Evolutionary conservation across 1,284 basidiomycete species (phyloP).

Genomic region (Ceratorhiza oryzae-sativae): DNA sequence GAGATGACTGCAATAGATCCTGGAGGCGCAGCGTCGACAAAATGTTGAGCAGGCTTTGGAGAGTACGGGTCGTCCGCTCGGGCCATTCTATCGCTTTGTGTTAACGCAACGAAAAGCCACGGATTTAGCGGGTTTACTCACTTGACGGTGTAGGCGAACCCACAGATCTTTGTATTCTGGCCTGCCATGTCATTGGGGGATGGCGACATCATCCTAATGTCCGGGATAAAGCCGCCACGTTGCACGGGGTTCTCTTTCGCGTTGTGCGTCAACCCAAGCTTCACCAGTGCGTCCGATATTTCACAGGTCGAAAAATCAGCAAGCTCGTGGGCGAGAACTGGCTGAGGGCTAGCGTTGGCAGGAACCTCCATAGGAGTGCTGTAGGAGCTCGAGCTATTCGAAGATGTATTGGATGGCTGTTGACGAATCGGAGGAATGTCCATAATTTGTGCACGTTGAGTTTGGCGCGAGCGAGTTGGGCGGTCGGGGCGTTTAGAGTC

Average conservation of each 20-base stretch:
- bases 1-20: slow-evolving; percentile 79
- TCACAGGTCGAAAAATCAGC: slow-evolving; percentile 69
- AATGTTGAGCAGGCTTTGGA: slow-evolving; percentile 76
- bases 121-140: slow-evolving; percentile 42
- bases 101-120: neutral
- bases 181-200: slow-evolving; percentile 53
- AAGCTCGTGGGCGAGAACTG: slow-evolving; percentile 17
- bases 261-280: slow-evolving; percentile 61
- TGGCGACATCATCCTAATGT: slow-evolving; percentile 71
- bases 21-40: slow-evolving; percentile 79
- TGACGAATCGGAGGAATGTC: slow-evolving; percentile 11
- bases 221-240: slow-evolving; percentile 83
- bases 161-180: slow-evolving; percentile 56
- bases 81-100: slow-evolving; percentile 63
- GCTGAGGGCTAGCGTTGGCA: slow-evolving; percentile 10
- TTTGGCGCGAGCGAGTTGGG: slow-evolving; percentile 14
- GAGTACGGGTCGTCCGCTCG: slow-evolving; percentile 64
- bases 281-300: slow-evolving; percentile 90
- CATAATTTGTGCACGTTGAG: slow-evolving; percentile 7
- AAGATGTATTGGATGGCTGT: neutral
- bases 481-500: slow-evolving; percentile 30
- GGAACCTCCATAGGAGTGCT: slow-evolving; percentile 14
- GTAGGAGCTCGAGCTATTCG: slow-evolving; percentile 5
- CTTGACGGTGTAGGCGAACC: slow-evolving; percentile 89
- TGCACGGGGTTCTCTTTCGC: slow-evolving; percentile 50